Conservation (phyloP, 208 protist species). For the Trypanosoma mega region DNA sequence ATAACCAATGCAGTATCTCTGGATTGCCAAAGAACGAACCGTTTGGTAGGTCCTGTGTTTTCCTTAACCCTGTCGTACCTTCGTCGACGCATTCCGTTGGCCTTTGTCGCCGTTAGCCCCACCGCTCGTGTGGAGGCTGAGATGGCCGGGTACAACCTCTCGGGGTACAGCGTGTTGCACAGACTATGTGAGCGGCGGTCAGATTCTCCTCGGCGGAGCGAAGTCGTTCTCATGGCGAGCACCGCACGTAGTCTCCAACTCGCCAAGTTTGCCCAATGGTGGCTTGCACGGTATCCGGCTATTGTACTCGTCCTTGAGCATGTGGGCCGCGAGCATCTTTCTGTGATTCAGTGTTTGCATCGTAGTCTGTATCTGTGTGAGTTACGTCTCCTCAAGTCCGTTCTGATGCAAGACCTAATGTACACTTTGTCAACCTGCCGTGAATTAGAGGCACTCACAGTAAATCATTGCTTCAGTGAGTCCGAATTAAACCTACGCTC, state of each 20-base stretch:
- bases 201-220: background rate
- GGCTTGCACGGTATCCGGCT: slow-evolving; percentile 66
- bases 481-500: slow-evolving; percentile 50
- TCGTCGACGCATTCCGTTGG: slow-evolving; percentile 15
- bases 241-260: slow-evolving; percentile 8
- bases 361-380: slow-evolving; percentile 45
- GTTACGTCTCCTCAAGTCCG: slow-evolving; percentile 42
- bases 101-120: slow-evolving; percentile 20
- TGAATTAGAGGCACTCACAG: slow-evolving; percentile 48
- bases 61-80: slow-evolving; percentile 42
- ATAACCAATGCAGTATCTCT: too few species aligned
- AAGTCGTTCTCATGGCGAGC: slow-evolving; percentile 10
- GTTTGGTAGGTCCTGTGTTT: too few species aligned
- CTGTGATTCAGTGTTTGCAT: slow-evolving; percentile 45
- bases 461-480: slow-evolving; percentile 46
- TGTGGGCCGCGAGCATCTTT: slow-evolving; percentile 41
- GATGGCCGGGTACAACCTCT: slow-evolving; percentile 24
- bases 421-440: slow-evolving; percentile 61
- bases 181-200: background rate
- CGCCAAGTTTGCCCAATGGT: slow-evolving; percentile 49
- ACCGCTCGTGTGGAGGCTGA: slow-evolving; percentile 17
- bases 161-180: slow-evolving; percentile 40
- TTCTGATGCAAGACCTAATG: slow-evolving; percentile 54
- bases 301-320: slow-evolving; percentile 59
- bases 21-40: too few species aligned